Evolutionary conservation across 768 basidiomycete species (phyloP), one percentile per base, ranked within the genome.

Genomic region (Lentinus brumalis): DNA sequence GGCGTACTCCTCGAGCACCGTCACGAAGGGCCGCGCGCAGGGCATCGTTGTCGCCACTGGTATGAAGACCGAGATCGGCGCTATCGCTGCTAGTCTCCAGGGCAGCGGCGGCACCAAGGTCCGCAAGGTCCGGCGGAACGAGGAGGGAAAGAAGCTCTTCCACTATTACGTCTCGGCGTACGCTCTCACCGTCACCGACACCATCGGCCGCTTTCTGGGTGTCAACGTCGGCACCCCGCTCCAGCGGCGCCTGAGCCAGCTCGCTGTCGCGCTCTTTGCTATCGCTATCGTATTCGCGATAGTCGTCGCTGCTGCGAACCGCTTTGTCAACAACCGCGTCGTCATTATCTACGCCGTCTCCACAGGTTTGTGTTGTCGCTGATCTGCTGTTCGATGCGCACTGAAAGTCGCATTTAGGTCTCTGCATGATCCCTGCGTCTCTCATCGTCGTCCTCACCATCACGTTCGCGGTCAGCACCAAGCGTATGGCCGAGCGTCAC

Each of bases 11-110:
- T 83, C 76, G 44, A 82, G 69, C 4, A 58, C 75, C n/a, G 74
- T 77, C 11, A 77, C 74, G 8, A 83, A 83, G 69, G 83, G 83
- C 47, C 78, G 83, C 38, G 82, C 77, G 4, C 75, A 76, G 14
- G 81, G 79, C 32, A 73, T 85, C 41, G 77, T 80, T 49, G 73
- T 79, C 50, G 73, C 69, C 18, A 83, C 81, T n/a, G 82, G 77
- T 10, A 83, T 84, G 83, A 68, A 74, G 47, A 82, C 84, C 3
- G 81, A 84, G 68, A 79, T 83, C 47, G 71, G 74, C 50, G 72
- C 68, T 44, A 70, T 69, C 12, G 54, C 54, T 10, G 42, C 41
- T 3, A 45, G 42, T 29, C 30, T 56, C 1, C 42, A 45, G 18
- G 54, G 42, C 29, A 30, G 16, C 4, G 52, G 52, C 18, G 39